Base-by-base conservation (phyloP, 305 asterid species). In the Salvia sclarea region DNA sequence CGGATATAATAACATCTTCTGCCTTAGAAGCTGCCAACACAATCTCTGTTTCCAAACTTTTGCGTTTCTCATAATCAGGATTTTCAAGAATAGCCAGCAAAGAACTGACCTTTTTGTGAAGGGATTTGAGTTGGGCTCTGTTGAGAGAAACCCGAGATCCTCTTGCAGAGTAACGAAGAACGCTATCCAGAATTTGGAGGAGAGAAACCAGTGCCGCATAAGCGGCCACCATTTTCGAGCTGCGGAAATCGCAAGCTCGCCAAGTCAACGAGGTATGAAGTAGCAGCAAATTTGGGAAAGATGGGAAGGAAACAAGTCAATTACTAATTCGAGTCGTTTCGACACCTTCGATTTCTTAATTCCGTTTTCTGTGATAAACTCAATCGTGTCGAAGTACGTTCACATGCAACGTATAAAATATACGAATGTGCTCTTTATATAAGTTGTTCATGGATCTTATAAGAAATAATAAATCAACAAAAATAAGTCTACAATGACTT, bases 101-200 rank as follows among this genome's bases (percentile, higher is more conserved):
- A 50, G 50, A 50, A 12, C 66, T 30, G 16, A 72, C 49, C 58
- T 54, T 54, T 43, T 53, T 3, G 59, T 22, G 37, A 8, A 53
- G 37, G 59, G 59, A 53, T 53, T 25, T 53, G 8, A 53, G 37
- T 53, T 53, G 59, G 37, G 59, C 16, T 22, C 33, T 22, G 59
- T 11, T 21, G 16, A 10, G 17, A 10, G 20, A 53, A 53, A 53
- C 5, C 16, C 37, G 59, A 14, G 8, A 1, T 13, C 17, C 37
- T 4, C 8, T 6, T 5, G 22, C 37, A 22, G 59, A 2, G 2
- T 2, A 9, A 21, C 10, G 35, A 9, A 24, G 59, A 3, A 53
- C 13, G 35, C 8, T 11, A 5, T 53, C 17, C 37, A 53, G 17
- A 22, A 24, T 9, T 22, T 47, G 53, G 22, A 16, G 22, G 53